Percentiles rank a stretch among this genome's conserved stretches.
Evolutionary conservation across 371 early-diverging fungal species (phyloP).

Genomic region (Mortierella sp.): DNA sequence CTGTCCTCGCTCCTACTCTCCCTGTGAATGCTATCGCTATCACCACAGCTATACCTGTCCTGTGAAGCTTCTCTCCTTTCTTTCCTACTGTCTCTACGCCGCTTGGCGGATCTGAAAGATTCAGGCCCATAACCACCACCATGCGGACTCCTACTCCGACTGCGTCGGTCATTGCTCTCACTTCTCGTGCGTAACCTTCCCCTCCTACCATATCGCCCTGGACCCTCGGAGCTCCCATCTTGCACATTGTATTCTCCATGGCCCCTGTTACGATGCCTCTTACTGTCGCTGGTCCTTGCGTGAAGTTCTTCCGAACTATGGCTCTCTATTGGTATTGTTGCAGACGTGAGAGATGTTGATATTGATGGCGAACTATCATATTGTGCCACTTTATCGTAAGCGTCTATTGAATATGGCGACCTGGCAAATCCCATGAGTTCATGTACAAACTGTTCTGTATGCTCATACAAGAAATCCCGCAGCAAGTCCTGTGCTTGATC

Average conservation of each 20-base stretch:
- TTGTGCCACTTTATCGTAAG: constrained; percentile 49
- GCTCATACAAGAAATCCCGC: constrained; percentile 42
- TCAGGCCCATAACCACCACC: neutral
- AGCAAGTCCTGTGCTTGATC: constrained; percentile 48
- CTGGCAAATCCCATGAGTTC: constrained; percentile 55
- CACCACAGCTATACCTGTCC: neutral
- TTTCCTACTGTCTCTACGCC: neutral
- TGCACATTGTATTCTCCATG: neutral
- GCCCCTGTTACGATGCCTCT: neutral
- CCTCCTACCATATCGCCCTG: neutral
- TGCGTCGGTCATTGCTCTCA: neutral
- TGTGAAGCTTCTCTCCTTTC: neutral
- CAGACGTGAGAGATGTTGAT: neutral
- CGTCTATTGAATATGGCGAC: constrained; percentile 44
- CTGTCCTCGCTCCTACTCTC: constrained; percentile 10
- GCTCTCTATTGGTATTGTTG: neutral
- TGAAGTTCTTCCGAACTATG: neutral
- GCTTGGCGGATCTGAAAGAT: neutral
- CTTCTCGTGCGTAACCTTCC: neutral
- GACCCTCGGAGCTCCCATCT: neutral
- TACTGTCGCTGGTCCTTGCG: neutral
- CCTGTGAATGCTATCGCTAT: neutral
- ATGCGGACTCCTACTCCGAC: neutral
- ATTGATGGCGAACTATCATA: constrained; percentile 11
- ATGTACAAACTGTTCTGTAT: constrained; percentile 56